Base-by-base conservation (phyloP, 2,329 filamentous ascomycete species). In the Fusarium proliferatum region DNA sequence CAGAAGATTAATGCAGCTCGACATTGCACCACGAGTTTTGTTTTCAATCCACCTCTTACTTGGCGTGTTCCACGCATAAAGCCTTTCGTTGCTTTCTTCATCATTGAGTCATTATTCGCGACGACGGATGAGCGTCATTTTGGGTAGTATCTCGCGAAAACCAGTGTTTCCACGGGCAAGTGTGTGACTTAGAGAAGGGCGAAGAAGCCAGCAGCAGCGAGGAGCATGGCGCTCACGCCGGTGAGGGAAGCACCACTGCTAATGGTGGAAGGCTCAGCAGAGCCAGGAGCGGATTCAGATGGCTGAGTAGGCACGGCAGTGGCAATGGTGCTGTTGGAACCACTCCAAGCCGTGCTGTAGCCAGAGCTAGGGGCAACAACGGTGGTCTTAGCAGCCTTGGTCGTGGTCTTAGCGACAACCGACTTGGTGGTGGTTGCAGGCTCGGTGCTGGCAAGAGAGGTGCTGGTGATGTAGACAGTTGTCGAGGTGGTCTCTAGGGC, bases 81-180 rank as follows among this genome's bases (percentile, higher is more conserved):
- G 56, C 72, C 64, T 71, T 61, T 69, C 46, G 49, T 71, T 64
- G 45, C 70, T 69, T 69, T 74, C 72, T 74, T 72, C 67, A 70
- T 78, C 75, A 66, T 78, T 63, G 79, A 79, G 78, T 82, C 81
- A 75, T 83, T 70, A 80, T 77, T 80, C 79, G 77, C 81, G 78
- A 76, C 68, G 79, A 78, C 75, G 77, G 75, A 76, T 75, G 65
- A 49, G 64, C 67, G 36, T 55, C 69, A 45, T 71, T 67, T 65
- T 46, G 39, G 23, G 38, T 36, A 56, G 57, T 59, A 42, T 52
- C 62, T 45, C 36, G 45, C 62, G 59, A 69, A 46, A 30, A 46
- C 62, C 64, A 61, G 57, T 61, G 72, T 71, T 71, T 77, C 75
- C 73, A 79, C 72, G 74, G 61, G 62, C 75, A 66, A 74, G 75